phyloP scores from a whole-genome alignment of 371 early-diverging fungal species.

The Rhizopus delemar region DNA sequence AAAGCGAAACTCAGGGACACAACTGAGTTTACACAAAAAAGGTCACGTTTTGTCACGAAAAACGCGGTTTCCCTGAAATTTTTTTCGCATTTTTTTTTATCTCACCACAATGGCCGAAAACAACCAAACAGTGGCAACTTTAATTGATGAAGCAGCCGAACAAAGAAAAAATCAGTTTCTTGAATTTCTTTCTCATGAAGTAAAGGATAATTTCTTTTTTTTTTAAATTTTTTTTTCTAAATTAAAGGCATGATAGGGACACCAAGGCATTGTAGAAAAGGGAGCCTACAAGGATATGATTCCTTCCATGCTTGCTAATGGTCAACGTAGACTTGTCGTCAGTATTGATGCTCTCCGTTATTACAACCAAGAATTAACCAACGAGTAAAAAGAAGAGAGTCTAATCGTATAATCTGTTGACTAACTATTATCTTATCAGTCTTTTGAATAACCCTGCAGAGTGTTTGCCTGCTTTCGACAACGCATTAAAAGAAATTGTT shows the following conservation, averaged over 20 bases:
- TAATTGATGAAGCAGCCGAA: slow-evolving; percentile 1
- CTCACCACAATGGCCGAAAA: not conserved
- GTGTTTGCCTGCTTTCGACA: slow-evolving; percentile 83
- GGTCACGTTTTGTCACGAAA: slow-evolving; percentile 1
- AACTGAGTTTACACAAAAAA: not conserved
- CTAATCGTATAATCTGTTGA: not conserved
- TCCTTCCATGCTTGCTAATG: slow-evolving; percentile 62
- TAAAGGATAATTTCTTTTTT: not conserved
- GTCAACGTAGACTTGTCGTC: slow-evolving; percentile 76
- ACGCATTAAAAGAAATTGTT: slow-evolving; percentile 72
- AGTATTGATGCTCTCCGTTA: slow-evolving; percentile 88
- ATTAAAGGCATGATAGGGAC: slow-evolving; percentile 13
- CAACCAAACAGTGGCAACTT: not conserved
- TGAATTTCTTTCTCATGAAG: slow-evolving; percentile 24
- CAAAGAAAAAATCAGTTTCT: slow-evolving; percentile 9
- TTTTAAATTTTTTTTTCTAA: not conserved
- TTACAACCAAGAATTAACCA: slow-evolving; percentile 66
- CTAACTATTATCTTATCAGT: slow-evolving; percentile 33
- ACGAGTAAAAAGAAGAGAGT: slow-evolving; percentile 51
- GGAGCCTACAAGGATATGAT: slow-evolving; percentile 70
- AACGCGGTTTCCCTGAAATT: not conserved
- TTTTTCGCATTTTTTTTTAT: not conserved
- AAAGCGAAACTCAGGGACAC: not conserved
- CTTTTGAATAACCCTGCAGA: slow-evolving; percentile 80
- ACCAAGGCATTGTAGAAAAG: slow-evolving; percentile 42